Evolutionary conservation across 805 yeast species (phyloP).

Genomic region (Blastobotrys peoriensis): DNA sequence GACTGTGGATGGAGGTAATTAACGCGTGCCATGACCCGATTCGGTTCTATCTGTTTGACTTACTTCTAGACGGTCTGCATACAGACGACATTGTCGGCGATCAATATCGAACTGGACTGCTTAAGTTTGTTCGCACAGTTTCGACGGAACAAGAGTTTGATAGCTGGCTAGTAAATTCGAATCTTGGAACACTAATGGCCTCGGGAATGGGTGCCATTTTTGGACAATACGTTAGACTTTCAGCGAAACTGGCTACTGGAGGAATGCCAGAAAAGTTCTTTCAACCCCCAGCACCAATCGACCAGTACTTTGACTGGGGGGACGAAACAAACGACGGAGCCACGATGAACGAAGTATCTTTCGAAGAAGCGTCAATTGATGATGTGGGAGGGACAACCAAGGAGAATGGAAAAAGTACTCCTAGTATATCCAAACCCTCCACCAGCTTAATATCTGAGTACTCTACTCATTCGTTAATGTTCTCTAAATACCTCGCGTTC

Average conservation of each 20-base stretch:
- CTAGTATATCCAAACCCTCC: too few species aligned
- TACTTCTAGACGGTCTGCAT: neutral
- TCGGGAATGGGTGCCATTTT: conserved; percentile 29
- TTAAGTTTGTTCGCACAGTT: conserved; percentile 22
- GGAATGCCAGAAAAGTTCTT: neutral
- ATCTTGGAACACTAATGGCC: conserved; percentile 26
- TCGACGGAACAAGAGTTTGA: conserved; percentile 18
- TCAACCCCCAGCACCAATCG: neutral
- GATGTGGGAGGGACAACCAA: too few species aligned
- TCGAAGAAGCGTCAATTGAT: too few species aligned
- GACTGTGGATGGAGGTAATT: neutral
- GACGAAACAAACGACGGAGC: neutral
- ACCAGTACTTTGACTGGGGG: too few species aligned
- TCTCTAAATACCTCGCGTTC: neutral
- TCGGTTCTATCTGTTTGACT: neutral
- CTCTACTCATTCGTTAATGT: neutral
- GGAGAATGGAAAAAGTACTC: too few species aligned
- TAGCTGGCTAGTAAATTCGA: conserved; percentile 23
- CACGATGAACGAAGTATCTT: neutral
- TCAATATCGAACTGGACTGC: conserved; percentile 24
- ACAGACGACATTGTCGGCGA: conserved; percentile 17
- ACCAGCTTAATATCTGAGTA: neutral
- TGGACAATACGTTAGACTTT: conserved; percentile 11
- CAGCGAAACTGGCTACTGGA: conserved; percentile 1
- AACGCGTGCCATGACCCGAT: neutral